A percentile compares a stretch with the other conserved stretches of the same genome.
These are phyloP conservation scores for Perilla frutescens DNA, from an alignment of 257 asterid genomes.

Conservation along the genomic window DNA sequence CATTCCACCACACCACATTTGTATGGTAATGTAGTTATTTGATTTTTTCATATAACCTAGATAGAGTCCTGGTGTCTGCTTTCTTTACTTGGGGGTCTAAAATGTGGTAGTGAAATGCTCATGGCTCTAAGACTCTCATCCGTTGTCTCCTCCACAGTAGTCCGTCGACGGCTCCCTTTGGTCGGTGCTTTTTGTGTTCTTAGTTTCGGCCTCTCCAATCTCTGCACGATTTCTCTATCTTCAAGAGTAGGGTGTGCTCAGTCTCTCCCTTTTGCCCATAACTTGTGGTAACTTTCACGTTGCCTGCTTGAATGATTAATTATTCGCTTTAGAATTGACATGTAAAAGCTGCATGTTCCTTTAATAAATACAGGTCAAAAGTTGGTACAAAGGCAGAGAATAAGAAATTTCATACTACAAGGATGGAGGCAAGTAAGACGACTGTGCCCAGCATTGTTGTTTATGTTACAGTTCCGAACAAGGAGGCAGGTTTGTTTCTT, in stretches of 20 bases:
- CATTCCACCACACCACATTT: too few relatives aligned
- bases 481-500: conserved; percentile 72
- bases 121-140: conserved; percentile 83
- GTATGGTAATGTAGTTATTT: background rate
- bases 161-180: conserved; percentile 71
- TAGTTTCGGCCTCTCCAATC: conserved; percentile 77
- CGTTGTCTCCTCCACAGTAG: conserved; percentile 61
- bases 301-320: conserved; percentile 7
- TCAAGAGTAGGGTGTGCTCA: conserved; percentile 56
- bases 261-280: conserved; percentile 55
- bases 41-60: conserved; percentile 2
- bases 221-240: conserved; percentile 50
- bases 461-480: conserved; percentile 93
- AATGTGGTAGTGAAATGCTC: conserved; percentile 36
- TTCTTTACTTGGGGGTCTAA: conserved; percentile 36
- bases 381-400: conserved; percentile 40
- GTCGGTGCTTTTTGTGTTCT: conserved; percentile 87
- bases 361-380: conserved; percentile 46
- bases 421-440: conserved; percentile 74
- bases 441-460: conserved; percentile 92
- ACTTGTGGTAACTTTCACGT: conserved; percentile 52
- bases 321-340: conserved; percentile 5
- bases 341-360: conserved; percentile 30
- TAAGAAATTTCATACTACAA: conserved; percentile 49
- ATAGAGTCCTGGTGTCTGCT: background rate